Base-by-base conservation (phyloP, 2,329 filamentous ascomycete genomes). In the Sclerotinia glacialis region DNA sequence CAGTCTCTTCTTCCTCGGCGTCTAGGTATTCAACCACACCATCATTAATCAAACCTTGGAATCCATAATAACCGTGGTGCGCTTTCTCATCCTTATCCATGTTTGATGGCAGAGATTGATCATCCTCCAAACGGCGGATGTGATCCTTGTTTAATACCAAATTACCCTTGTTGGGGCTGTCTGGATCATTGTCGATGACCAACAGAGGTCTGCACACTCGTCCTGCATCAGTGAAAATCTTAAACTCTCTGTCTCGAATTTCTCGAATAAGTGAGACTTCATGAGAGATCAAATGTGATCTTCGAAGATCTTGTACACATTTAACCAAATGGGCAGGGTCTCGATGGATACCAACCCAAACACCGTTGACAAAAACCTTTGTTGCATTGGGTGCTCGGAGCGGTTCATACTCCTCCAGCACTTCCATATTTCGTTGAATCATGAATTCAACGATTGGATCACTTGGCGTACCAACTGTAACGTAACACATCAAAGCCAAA, bases 321-420 rank as follows among this genome's bases (percentile, higher is more conserved):
- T 85, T 86, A 40, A 97, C 93, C 52, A 99, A 84, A 73, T 93
- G 88, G 72, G 91, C 89, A 12, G 95, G 92, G 73, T 97, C 92
- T 71, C 92, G 87, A 75, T 97, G 93, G 18, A 98, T 90, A 79
- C 95, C 96, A 56, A 98, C 93, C 96, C 96, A 99, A 6, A 94
- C 92, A 77, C 95, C 95, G 75, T 99, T 98, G 73, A 99, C 90
- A 75, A 99, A 99, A 56, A 99, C 90, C 81, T 99, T 99, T 63
- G 95, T 99, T 7, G 94, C 93, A 74, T 96, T 91, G 0, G 94
- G 94, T 65, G 93, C 94, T 62, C 90, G 84, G 68, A 90, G 82
- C 7, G 91, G 90, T 76, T 95, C 91, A 74, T 97, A 99, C 77
- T 99, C 95, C 77, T 99, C 95, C 0, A 99, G 83, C 2, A 97